phyloP scores from a whole-genome alignment of 805 yeast genomes.

The Starmerella sp. region DNA sequence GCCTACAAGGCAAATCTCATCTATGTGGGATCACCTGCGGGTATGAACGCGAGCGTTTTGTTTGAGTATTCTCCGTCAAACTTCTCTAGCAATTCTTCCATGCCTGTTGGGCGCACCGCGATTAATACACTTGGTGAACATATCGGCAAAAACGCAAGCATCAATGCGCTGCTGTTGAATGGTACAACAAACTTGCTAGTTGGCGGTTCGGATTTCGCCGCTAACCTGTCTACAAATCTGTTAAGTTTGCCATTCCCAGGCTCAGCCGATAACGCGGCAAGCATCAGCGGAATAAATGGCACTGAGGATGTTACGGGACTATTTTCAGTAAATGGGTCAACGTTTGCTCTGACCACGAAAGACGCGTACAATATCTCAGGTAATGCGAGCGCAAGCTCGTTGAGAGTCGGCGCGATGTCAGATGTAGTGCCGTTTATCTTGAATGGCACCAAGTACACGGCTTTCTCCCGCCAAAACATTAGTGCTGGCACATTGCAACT shows the following conservation, averaged over 20 bases:
- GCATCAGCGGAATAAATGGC: background rate
- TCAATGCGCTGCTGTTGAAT: conserved; percentile 29
- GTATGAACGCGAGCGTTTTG: conserved; percentile 30
- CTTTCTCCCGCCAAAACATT: conserved; percentile 21
- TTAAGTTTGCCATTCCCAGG: background rate
- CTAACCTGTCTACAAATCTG: conserved; percentile 8
- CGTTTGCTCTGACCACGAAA: conserved; percentile 18
- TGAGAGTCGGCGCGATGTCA: conserved; percentile 18
- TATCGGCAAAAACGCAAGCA: conserved; percentile 33
- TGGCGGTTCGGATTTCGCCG: conserved; percentile 38
- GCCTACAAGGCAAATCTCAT: conserved; percentile 53
- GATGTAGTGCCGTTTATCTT: conserved; percentile 17
- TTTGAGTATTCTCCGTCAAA: conserved; percentile 72
- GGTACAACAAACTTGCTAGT: conserved; percentile 32
- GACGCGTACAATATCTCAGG: background rate
- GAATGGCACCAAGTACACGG: conserved; percentile 24
- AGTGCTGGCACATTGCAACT: conserved; percentile 1
- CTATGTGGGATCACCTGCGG: conserved; percentile 32
- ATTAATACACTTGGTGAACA: conserved; percentile 32
- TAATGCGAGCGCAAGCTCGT: background rate
- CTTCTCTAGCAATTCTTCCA: conserved; percentile 35
- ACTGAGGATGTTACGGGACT: conserved; percentile 34
- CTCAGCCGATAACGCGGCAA: background rate
- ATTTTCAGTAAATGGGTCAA: conserved; percentile 38
- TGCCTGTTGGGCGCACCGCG: conserved; percentile 39